A percentile compares a stretch with the other conserved stretches of the same genome.
Evolutionary conservation across 768 basidiomycete genomes (phyloP).

Genomic region (Pisolithus microcarpus): DNA sequence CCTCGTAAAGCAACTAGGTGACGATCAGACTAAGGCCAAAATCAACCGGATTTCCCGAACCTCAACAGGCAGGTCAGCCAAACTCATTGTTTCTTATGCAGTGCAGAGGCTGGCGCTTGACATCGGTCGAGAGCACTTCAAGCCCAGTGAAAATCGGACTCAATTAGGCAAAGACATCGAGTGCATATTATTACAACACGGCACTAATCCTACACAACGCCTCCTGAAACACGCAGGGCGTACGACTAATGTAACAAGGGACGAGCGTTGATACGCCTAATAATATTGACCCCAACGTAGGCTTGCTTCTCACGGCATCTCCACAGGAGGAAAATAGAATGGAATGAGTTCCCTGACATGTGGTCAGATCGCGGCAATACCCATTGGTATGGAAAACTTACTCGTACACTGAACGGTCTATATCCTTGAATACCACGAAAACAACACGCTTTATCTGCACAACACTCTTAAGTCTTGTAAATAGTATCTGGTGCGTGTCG

Average conservation of each 20-base stretch:
- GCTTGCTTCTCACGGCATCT: slow-evolving; percentile 10
- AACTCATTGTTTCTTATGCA: slow-evolving; percentile 10
- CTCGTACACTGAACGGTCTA: slow-evolving; percentile 60
- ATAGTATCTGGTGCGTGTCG: not conserved
- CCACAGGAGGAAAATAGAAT: slow-evolving; percentile 54
- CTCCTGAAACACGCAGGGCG: too few species aligned
- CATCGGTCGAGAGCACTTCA: not conserved
- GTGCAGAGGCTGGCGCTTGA: not conserved
- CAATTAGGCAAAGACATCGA: too few species aligned
- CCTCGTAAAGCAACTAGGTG: slow-evolving; percentile 65
- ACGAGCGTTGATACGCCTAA: not conserved
- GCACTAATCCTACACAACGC: too few species aligned
- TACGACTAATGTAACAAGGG: too few species aligned
- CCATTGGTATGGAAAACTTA: slow-evolving; percentile 28
- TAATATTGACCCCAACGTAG: not conserved
- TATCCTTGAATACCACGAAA: slow-evolving; percentile 65
- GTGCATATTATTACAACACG: too few species aligned
- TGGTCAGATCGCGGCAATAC: not conserved
- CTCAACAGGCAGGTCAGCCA: slow-evolving; percentile 30
- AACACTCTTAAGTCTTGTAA: not conserved
- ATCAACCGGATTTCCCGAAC: slow-evolving; percentile 15
- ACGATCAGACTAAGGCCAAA: slow-evolving; percentile 4
- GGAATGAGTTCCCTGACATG: slow-evolving; percentile 43
- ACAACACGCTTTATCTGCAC: slow-evolving; percentile 60
- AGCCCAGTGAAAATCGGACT: too few species aligned